Percentiles rank a stretch among this genome's conserved stretches.
These are phyloP conservation scores for Fusarium irregulare DNA, from an alignment of 2,329 filamentous ascomycete genomes.

Conservation along the genomic window DNA sequence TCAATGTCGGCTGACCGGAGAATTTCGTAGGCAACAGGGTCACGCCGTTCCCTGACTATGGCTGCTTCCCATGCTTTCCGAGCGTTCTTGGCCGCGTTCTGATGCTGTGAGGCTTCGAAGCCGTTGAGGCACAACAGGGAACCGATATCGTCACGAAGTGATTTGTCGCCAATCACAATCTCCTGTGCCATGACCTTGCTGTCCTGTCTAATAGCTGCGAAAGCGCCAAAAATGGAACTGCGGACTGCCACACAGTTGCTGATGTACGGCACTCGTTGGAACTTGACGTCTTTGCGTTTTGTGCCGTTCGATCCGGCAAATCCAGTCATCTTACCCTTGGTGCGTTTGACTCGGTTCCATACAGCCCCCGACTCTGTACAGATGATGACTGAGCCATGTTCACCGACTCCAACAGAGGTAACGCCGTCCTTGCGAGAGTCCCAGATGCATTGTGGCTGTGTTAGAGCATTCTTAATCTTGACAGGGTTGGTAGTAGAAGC, in stretches of 20 bases:
- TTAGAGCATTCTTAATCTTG: conserved; percentile 87
- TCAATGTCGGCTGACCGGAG: conserved; percentile 75
- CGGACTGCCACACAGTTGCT: conserved; percentile 86
- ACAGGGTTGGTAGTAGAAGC: conserved; percentile 91
- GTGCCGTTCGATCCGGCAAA: conserved; percentile 61
- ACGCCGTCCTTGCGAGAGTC: conserved; percentile 88
- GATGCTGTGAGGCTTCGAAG: conserved; percentile 61
- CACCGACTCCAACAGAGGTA: conserved; percentile 86
- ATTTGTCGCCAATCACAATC: conserved; percentile 73
- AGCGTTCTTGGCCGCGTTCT: conserved; percentile 45
- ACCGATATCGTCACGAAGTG: conserved; percentile 78
- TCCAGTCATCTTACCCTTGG: conserved; percentile 78
- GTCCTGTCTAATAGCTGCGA: conserved; percentile 86
- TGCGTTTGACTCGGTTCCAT: conserved; percentile 86
- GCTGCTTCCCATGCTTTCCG: conserved; percentile 56
- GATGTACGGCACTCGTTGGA: conserved; percentile 87
- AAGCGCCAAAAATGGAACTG: conserved; percentile 90
- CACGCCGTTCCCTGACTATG: conserved; percentile 58
- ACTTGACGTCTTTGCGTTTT: conserved; percentile 92
- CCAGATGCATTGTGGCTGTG: conserved; percentile 85
- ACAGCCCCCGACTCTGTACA: conserved; percentile 93
- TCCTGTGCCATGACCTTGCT: conserved; percentile 81
- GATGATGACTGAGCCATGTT: conserved; percentile 94
- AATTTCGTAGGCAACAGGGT: conserved; percentile 62
- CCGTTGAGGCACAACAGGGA: conserved; percentile 75